phyloP scores from a whole-genome alignment of 1,284 basidiomycete genomes.

The Boletus smithii region DNA sequence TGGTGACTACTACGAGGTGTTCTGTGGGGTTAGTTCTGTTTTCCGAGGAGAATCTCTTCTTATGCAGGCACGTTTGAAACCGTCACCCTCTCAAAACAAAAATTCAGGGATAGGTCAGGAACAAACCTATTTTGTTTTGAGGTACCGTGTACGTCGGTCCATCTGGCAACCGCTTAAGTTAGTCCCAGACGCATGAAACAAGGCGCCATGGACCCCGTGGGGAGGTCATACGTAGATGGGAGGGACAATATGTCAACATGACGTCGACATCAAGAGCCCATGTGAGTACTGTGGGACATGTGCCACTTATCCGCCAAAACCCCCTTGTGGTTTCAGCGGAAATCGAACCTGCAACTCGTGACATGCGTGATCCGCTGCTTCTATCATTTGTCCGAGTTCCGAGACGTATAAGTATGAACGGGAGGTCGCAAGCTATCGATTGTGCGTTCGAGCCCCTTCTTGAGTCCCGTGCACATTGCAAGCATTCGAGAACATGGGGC shows the following conservation, averaged over 20 bases:
- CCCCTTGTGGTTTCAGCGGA: not conserved
- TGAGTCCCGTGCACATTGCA: not conserved
- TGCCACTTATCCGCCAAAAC: no score
- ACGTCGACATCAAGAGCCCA: not conserved
- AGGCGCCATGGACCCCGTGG: no score
- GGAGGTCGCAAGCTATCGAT: not conserved
- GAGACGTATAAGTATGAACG: no score
- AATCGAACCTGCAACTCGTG: no score
- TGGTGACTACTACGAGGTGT: not conserved
- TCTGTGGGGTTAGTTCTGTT: not conserved
- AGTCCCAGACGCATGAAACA: no score
- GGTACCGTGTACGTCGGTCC: not conserved
- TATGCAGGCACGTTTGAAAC: no score
- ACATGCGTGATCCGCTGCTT: not conserved
- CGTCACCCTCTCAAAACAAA: no score
- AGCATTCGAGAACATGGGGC: constrained; percentile 9
- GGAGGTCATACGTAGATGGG: no score
- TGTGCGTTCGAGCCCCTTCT: no score
- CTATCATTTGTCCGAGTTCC: not conserved
- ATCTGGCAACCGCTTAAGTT: not conserved
- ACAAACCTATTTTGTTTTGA: not conserved
- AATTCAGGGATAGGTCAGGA: no score
- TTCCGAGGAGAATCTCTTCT: not conserved
- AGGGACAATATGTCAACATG: no score
- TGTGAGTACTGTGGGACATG: not conserved